Evolutionary conservation across 2,329 filamentous ascomycete genomes (phyloP).

Genomic region (Arthroderma uncinatum): DNA sequence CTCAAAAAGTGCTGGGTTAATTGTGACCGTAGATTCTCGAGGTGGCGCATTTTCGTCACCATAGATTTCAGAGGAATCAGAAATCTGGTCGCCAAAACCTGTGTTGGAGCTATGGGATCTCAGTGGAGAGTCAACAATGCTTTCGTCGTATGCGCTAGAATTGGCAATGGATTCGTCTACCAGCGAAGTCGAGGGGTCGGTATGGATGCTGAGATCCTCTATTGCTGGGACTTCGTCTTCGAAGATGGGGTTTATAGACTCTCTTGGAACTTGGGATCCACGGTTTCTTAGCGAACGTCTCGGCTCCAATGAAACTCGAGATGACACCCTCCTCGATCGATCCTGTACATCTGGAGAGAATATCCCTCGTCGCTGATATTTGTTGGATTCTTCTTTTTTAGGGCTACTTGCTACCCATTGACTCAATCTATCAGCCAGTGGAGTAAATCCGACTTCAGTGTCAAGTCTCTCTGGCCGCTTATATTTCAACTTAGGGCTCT

Average conservation of each 20-base stretch:
- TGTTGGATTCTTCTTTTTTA: conserved; percentile 24
- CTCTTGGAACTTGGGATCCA: neutral
- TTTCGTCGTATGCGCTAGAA: neutral
- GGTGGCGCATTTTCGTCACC: conserved; percentile 50
- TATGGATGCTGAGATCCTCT: neutral
- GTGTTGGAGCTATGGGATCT: neutral
- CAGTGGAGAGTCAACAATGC: neutral
- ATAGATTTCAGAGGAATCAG: conserved; percentile 5
- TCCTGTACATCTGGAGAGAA: conserved; percentile 23
- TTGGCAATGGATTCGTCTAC: neutral
- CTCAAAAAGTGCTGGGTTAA: conserved; percentile 16
- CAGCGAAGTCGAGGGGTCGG: neutral
- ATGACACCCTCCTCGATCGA: neutral
- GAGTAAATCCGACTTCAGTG: conserved; percentile 47
- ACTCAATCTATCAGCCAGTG: conserved; percentile 50
- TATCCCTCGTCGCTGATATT: conserved; percentile 23
- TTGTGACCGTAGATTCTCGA: conserved; percentile 15
- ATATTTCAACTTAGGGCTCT: neutral
- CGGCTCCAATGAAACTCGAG: neutral
- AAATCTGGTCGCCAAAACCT: neutral
- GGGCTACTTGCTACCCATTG: conserved; percentile 55
- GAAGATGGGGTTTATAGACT: neutral
- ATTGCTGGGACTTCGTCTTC: conserved; percentile 5
- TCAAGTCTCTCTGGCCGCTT: neutral
- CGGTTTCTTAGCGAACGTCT: neutral